These are phyloP conservation scores for Ascomycota sp. DNA, from an alignment of 2,329 filamentous ascomycete species.

Conservation along the genomic window DNA sequence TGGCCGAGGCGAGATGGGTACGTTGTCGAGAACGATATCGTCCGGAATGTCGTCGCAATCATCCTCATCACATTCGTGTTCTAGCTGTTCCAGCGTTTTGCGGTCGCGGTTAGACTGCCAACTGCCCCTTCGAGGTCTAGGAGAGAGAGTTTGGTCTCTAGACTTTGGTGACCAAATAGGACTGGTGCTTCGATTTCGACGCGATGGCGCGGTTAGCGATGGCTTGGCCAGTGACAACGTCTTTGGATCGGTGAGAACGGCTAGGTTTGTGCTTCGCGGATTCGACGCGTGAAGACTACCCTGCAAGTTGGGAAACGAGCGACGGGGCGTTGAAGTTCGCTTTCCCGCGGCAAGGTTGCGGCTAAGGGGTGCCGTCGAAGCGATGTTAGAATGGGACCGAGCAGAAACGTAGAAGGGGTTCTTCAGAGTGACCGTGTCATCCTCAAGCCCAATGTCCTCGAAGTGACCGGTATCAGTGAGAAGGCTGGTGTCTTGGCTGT, in stretches of 20 bases:
- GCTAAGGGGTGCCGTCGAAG: conserved; percentile 9
- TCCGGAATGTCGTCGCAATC: conserved; percentile 60
- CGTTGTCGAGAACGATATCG: conserved; percentile 57
- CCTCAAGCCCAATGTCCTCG: conserved; percentile 76
- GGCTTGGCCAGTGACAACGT: conserved; percentile 8
- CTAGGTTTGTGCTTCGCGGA: conserved; percentile 27
- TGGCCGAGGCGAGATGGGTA: conserved; percentile 56
- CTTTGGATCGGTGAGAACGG: conserved; percentile 15
- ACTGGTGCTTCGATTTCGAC: conserved; percentile 28
- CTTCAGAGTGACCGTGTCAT: conserved; percentile 29
- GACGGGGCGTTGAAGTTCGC: conserved; percentile 14
- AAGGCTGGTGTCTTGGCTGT: conserved; percentile 48
- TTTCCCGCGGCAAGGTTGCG: conserved; percentile 11
- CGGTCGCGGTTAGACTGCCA: conserved; percentile 46
- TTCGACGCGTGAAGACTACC: conserved; percentile 23
- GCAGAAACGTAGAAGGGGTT: conserved; percentile 21
- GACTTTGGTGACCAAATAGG: conserved; percentile 24
- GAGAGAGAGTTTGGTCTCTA: conserved; percentile 17
- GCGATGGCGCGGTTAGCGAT: conserved; percentile 14
- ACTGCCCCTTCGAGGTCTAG: conserved; percentile 33
- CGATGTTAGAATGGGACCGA: conserved; percentile 6
- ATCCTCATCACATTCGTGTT: conserved; percentile 55
- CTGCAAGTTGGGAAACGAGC: conserved; percentile 22
- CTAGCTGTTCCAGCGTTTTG: conserved; percentile 47
- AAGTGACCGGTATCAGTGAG: conserved; percentile 61